Conservation (phyloP, 345 rosid species). For the Lepidium sativum region DNA sequence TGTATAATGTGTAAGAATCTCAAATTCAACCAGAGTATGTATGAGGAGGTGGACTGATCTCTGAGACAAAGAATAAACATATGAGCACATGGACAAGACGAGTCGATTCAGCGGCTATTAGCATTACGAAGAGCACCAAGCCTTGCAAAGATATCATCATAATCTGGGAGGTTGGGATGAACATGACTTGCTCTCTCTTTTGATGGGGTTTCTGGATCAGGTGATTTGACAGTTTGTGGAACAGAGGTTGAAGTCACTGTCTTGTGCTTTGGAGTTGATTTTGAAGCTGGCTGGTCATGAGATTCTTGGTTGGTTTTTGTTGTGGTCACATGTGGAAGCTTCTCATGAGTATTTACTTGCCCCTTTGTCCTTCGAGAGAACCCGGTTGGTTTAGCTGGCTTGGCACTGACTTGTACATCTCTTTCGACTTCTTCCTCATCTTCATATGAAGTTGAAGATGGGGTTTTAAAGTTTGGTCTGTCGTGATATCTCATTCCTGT, state of each 20-base stretch:
- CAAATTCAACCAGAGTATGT: slow-evolving; percentile 8
- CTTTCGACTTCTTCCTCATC: slow-evolving; percentile 31
- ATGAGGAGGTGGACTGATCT: not conserved
- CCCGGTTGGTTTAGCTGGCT: slow-evolving; percentile 8
- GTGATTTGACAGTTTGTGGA: slow-evolving; percentile 8
- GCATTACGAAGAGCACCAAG: slow-evolving; percentile 41
- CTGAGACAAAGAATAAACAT: slow-evolving; percentile 8
- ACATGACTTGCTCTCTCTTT: slow-evolving; percentile 51
- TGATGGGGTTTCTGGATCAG: slow-evolving; percentile 28
- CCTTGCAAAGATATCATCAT: slow-evolving; percentile 46
- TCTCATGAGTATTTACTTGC: slow-evolving; percentile 16
- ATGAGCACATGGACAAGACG: not conserved
- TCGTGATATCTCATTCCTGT: slow-evolving; percentile 3
- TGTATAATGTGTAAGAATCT: slow-evolving; percentile 2
- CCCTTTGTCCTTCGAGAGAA: slow-evolving; percentile 22
- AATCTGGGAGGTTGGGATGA: slow-evolving; percentile 94
- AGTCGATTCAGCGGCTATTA: slow-evolving; percentile 15
- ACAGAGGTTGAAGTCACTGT: slow-evolving; percentile 1
- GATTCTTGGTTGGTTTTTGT: slow-evolving; percentile 19
- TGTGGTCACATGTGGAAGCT: slow-evolving; percentile 3
- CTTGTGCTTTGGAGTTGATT: slow-evolving; percentile 2
- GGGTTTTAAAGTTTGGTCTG: slow-evolving; percentile 6
- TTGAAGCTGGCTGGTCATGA: slow-evolving; percentile 24
- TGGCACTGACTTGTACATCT: slow-evolving; percentile 6
- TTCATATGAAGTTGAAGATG: slow-evolving; percentile 27